Evolutionary conservation across 1,284 basidiomycete species (phyloP), one percentile per base, ranked within the genome.

Genomic region (Microbotryum lychnidis-dioicae): DNA sequence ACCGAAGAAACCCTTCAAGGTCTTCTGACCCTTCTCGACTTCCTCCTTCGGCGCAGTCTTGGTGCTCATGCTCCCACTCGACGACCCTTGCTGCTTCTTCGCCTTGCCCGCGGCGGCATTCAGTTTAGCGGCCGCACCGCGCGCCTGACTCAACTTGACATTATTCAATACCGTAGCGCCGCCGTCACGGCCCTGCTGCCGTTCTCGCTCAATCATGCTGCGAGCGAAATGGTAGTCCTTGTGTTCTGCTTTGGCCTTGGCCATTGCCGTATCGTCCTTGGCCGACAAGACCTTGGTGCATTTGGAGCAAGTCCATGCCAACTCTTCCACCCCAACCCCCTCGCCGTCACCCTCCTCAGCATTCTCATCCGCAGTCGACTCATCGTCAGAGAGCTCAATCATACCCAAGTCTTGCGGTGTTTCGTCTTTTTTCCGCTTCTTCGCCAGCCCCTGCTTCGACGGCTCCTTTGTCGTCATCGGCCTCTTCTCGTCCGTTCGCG

Each of bases 181-280:
- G 18, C 14, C 48, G 29, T 47, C 23, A 6, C 54, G 18, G 23
- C 52, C 50, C 27, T 44, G 49, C 20, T 50, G 54, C 31, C 58
- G 50, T 48, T 74, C 73, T 74, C 69, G n/a, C 61, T 63, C 62
- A 84, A 67, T 81, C 54, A 93, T 73, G 58, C 88, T 85, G 70
- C 85, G 80, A 2, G 91, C 91, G 69, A 90, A 83, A 74, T 94
- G 91, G 74, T 83, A 92, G 75, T 94, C 91, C 51, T 83, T 80
- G 69, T 94, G 91, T 72, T 93, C 91, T 69, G 80, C 75, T 60
- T 80, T 82, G 56, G 86, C 73, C 58, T 71, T 76, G 6, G 75
- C 75, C 46, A 89, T 70, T 1, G 20, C 54, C 18, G 52, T 54
- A 8, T 51, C 50, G 16, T 29, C 20, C 21, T 48, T 50, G n/a